Evolutionary conservation across 2,329 filamentous ascomycete genomes (phyloP), one percentile per base, ranked within the genome.

Genomic region (Fusarium annulatum): DNA sequence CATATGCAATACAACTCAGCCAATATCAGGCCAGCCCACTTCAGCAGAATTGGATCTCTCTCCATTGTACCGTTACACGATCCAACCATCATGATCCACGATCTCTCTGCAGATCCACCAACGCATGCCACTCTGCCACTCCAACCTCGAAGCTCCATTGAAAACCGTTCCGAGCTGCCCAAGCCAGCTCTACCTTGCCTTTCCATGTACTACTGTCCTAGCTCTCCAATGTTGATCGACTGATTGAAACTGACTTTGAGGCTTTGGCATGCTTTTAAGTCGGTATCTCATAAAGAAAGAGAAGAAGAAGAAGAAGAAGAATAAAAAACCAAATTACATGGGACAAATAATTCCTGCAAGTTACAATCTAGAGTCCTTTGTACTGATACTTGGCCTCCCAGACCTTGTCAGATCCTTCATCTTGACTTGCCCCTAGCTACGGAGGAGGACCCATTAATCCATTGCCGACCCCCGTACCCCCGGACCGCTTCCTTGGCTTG

Each of bases 71-170:
- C 34, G 69, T 71, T 69, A 64, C 68, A 72, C 64, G 61, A 69
- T 52, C 68, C 69, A 72, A 62, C 71, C 61, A 73, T 45, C 64
- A 73, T 73, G 57, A 73, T 71, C 71, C 71, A 60, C 61, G 71
- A 74, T 72, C 67, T 72, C 55, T 70, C 21, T 65, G 51, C 46
- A 61, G 71, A 64, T 74, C 67, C 71, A 73, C 51, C 36, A 55
- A 41, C 18, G 51, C 19, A 55, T 41, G 26, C 51, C 51, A 53
- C 67, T 62, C 53, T 39, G 19, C 34, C 51, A 55, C 71, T 67
- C 49, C 55, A 58, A 38, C 61, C 69, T 70, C 49, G 45, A 61
- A 53, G 66, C 61, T 67, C 71, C 71, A 71, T 55, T 49, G 19
- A 56, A 53, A 53, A 28, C 60, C 23, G 34, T 69, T 59, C 53